Evolutionary conservation across 257 asterid genomes (phyloP).

Genomic region (Rhazya stricta): DNA sequence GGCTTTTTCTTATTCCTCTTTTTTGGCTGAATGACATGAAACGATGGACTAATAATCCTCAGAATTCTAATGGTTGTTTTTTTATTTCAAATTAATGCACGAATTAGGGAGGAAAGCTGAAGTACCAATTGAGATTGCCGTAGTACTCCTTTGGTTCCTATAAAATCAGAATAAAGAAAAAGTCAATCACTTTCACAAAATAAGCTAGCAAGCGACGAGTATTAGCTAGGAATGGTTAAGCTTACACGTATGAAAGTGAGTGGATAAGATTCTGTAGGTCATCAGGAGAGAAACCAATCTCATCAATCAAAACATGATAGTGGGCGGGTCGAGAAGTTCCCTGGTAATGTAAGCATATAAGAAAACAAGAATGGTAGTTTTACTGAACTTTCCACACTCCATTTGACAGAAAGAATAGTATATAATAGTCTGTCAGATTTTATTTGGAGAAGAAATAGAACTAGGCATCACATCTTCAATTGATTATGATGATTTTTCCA

Average conservation of each 20-base stretch:
- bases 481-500: neutral
- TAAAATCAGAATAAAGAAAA: neutral
- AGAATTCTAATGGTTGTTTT: neutral
- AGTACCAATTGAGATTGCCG: slow-evolving; percentile 73
- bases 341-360: slow-evolving; percentile 29
- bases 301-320: slow-evolving; percentile 83
- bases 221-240: slow-evolving; percentile 10
- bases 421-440: neutral
- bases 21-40: neutral
- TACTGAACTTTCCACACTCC: neutral
- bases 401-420: neutral
- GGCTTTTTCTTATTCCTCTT: no score
- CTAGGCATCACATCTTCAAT: neutral
- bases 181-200: neutral
- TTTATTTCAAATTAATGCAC: neutral
- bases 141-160: slow-evolving; percentile 84
- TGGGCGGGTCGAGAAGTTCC: slow-evolving; percentile 92
- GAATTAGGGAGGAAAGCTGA: slow-evolving; percentile 13
- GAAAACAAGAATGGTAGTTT: neutral
- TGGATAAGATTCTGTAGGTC: slow-evolving; percentile 73
- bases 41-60: neutral
- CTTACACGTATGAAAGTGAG: slow-evolving; percentile 87
- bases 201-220: slow-evolving; percentile 15
- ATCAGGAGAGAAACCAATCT: slow-evolving; percentile 92
- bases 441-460: neutral